A percentile compares a stretch with the other conserved stretches of the same genome.
phyloP scores from a whole-genome alignment of 192 early-diverging fungal genomes.

The Anaeromyces robustus region DNA sequence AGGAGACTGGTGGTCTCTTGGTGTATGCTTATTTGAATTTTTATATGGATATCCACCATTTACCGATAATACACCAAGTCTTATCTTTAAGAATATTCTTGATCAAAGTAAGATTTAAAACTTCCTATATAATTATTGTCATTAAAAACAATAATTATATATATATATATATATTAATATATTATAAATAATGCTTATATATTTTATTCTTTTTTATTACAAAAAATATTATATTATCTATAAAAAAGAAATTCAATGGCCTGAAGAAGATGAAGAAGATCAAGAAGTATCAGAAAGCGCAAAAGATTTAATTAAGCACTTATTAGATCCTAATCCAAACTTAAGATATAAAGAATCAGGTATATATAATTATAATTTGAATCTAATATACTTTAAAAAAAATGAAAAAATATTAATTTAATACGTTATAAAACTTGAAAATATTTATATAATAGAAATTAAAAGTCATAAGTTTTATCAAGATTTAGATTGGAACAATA shows the following conservation, averaged over 20 bases:
- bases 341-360: slow-evolving; percentile 44
- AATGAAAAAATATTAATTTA: neutral
- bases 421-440: neutral
- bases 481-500: slow-evolving; percentile 58
- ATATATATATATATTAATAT: neutral
- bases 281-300: slow-evolving; percentile 39
- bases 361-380: slow-evolving; percentile 48
- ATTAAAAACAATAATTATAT: no score
- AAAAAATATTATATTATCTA: no score
- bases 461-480: slow-evolving; percentile 58
- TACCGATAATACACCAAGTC: slow-evolving; percentile 67
- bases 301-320: slow-evolving; percentile 49
- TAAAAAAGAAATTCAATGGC: slow-evolving; percentile 26
- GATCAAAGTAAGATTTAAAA: slow-evolving; percentile 21
- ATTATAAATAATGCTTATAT: no score
- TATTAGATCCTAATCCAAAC: slow-evolving; percentile 58
- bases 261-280: slow-evolving; percentile 27
- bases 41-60: slow-evolving; percentile 80
- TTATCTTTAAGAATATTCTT: slow-evolving; percentile 79
- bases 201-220: neutral
- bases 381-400: neutral
- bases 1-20: slow-evolving; percentile 95
- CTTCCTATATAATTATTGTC: neutral
- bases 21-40: slow-evolving; percentile 83
- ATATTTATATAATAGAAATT: slow-evolving; percentile 23